Base-by-base conservation (phyloP, 148 eudicot genomes). In the Heliosperma pusillum region DNA sequence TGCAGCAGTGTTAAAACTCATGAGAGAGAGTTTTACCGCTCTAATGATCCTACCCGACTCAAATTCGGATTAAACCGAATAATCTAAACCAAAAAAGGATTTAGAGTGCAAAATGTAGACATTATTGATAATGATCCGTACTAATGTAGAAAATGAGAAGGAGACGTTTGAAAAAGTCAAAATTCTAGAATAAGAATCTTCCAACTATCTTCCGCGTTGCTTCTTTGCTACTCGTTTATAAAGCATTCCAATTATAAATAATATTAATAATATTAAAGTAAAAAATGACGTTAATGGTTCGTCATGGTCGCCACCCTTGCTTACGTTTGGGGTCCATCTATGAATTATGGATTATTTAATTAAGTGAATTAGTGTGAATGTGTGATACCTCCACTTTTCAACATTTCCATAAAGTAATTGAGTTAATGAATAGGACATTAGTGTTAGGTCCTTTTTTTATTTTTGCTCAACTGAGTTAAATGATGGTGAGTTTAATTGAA, bases 171-270 rank as follows among this genome's bases (percentile, higher is more conserved):
- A 75, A 76, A 76, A 76, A 76, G 79, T 80, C 79, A 76, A 71
- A 11, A 65, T 30, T 30, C 24, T 36, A 42, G 20, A 13, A 71
- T 36, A 27, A 63, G 76, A 80, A 80, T 75, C 25, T 75, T 80
- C 76, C 71, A 75, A 70, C 40, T 70, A 47, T 19, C 20, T 71
- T 71, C 83, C 80, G 79, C 79, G 82, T 80, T 80, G 50, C 69
- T 71, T 77, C 80, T 50, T 40, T 12, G n/a, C 55, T 26, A 10
- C 50, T 33, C 69, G 11, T 50, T 44, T 77, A 15, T 7, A 36
- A 36, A 50, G 8, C 27, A 42, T n/a, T 61, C 4, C 0, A 33
- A 33, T 66, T 33, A 45, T 7, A 65, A 29, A 30, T 65, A 8
- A 5, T 26, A 21, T 20, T 29, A 25, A 16, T 30, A 6, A 67